These are phyloP conservation scores for Acacia confusa DNA, from an alignment of 306 rosid genomes.

Conservation along the genomic window DNA sequence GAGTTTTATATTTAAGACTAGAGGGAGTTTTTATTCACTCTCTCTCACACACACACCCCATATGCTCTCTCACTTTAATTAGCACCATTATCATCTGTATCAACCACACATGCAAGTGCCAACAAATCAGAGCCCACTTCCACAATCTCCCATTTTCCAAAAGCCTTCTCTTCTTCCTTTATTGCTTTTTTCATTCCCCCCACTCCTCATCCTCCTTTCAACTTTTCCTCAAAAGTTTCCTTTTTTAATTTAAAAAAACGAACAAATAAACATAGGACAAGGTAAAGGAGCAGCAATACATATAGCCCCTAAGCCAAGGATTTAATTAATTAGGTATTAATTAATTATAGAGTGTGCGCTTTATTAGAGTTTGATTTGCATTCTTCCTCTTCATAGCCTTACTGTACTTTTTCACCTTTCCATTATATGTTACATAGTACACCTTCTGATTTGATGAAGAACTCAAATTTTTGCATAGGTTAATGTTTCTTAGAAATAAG, in stretches of 20 bases:
- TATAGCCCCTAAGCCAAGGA: neutral
- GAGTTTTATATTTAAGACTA: no score
- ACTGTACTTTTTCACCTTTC: neutral
- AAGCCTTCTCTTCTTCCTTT: constrained; percentile 52
- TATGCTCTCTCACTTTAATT: constrained; percentile 15
- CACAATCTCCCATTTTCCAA: constrained; percentile 37
- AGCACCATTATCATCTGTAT: constrained; percentile 29
- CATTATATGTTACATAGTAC: neutral
- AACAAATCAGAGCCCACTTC: constrained; percentile 14
- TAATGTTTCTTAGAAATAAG: neutral
- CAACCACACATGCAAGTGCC: constrained; percentile 34
- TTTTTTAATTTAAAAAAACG: neutral
- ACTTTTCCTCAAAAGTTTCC: constrained; percentile 43
- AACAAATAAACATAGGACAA: constrained; percentile 26
- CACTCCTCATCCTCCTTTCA: constrained; percentile 40
- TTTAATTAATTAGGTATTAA: neutral
- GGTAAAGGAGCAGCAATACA: neutral
- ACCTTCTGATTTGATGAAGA: neutral
- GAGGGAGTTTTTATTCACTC: neutral
- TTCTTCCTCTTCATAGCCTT: neutral
- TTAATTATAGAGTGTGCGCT: neutral
- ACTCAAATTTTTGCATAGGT: neutral
- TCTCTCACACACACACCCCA: neutral
- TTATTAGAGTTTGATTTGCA: neutral
- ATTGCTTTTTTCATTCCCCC: constrained; percentile 24